Percentiles rank a stretch among this genome's conserved stretches.
These are phyloP conservation scores for Fagus sylvatica DNA, from an alignment of 306 rosid species.

Conservation along the genomic window DNA sequence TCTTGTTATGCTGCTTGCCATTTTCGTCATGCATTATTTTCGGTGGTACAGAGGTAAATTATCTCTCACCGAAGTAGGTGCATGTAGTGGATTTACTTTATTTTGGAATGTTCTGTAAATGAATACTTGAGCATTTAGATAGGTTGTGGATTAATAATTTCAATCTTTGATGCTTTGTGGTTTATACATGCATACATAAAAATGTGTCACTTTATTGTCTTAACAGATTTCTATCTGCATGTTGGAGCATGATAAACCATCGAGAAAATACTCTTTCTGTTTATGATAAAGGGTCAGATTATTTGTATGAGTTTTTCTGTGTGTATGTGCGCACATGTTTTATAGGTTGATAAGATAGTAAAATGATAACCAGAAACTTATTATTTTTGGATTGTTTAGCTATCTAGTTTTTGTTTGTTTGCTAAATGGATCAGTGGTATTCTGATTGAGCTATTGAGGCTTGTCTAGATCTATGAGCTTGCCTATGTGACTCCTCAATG, in stretches of 20 bases:
- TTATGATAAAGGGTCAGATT: not conserved
- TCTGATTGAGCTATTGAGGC: not conserved
- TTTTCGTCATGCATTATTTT: slow-evolving; percentile 80
- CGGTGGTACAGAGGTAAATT: slow-evolving; percentile 85
- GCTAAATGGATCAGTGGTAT: not conserved
- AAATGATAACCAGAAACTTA: not conserved
- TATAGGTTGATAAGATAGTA: not conserved
- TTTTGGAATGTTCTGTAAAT: not conserved
- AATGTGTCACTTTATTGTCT: not conserved
- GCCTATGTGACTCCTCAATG: not conserved
- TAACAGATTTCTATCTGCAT: not conserved
- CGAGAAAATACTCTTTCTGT: no score
- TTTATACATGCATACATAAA: not conserved
- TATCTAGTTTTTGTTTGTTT: not conserved
- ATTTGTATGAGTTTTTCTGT: not conserved
- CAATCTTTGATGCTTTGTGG: not conserved
- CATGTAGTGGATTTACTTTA: slow-evolving; percentile 1
- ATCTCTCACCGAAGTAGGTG: slow-evolving; percentile 9
- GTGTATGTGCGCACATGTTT: not conserved
- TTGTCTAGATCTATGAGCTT: slow-evolving; percentile 6
- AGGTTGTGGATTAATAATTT: not conserved
- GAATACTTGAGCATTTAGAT: not conserved
- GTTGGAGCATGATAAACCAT: not conserved
- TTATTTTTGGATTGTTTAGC: not conserved
- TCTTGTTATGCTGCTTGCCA: slow-evolving; percentile 85